These are phyloP conservation scores for Flaveria robusta DNA, from an alignment of 129 eudicot species.

Conservation along the genomic window DNA sequence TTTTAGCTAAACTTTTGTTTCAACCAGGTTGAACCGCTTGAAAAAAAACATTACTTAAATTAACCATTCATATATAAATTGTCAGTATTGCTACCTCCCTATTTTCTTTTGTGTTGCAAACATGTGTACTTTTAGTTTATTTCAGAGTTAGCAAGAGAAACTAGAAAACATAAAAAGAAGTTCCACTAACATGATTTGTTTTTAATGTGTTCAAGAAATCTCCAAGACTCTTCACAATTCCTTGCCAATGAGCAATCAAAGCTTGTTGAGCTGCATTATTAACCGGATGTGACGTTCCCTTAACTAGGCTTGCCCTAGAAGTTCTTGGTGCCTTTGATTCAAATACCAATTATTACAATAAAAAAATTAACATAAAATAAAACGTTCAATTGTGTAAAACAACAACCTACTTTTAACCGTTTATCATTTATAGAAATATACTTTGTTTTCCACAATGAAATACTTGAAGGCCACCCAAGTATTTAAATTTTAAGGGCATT, in stretches of 20 bases:
- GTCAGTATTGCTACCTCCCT: neutral
- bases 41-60: neutral
- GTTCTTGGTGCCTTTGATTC: constrained; percentile 91
- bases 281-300: constrained; percentile 91
- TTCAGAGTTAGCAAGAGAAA: neutral
- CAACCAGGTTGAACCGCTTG: neutral
- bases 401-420: neutral
- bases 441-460: neutral
- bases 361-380: neutral
- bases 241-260: constrained; percentile 99
- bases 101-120: neutral
- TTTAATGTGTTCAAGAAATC: constrained; percentile 76
- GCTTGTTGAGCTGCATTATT: constrained; percentile 88
- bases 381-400: neutral
- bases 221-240: constrained; percentile 84
- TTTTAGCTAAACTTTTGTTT: neutral
- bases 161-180: neutral
- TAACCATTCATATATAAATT: neutral
- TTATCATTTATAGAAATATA: neutral
- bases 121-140: neutral
- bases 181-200: constrained; percentile 76
- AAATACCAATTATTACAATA: constrained; percentile 1
- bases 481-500: neutral
- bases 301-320: constrained; percentile 97
- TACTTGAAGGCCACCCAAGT: neutral